Conservation (phyloP, 2,329 filamentous ascomycete genomes). For the Myriosclerotinia duriaeana region DNA sequence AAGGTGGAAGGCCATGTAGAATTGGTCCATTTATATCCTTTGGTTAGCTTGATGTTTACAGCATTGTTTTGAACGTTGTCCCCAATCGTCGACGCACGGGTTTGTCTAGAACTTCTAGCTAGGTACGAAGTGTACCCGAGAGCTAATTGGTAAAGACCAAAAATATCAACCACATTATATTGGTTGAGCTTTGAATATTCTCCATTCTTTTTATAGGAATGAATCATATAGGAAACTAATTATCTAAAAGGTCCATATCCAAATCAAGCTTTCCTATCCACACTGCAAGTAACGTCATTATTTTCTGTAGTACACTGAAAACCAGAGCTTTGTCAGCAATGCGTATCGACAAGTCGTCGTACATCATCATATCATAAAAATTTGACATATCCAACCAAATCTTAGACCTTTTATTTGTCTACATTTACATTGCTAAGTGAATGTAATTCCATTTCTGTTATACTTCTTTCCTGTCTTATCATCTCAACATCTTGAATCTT, state of each 20-base stretch:
- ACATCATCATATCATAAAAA: neutral
- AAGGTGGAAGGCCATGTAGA: neutral
- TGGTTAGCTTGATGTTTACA: too few relatives aligned
- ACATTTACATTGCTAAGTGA: neutral
- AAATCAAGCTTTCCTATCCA: conserved; percentile 12
- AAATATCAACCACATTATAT: neutral
- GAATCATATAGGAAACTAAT: neutral
- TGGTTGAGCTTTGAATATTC: neutral
- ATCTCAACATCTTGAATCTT: neutral
- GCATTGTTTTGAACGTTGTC: neutral
- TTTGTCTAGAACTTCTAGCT: neutral
- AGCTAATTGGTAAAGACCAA: neutral
- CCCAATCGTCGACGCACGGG: neutral
- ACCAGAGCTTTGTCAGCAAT: neutral
- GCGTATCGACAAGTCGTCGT: neutral
- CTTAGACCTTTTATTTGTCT: neutral
- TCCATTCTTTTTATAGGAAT: neutral
- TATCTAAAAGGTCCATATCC: neutral
- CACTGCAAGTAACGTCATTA: conserved; percentile 14
- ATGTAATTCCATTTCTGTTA: neutral
- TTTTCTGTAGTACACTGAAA: too few relatives aligned
- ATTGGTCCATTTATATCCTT: too few relatives aligned
- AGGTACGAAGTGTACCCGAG: neutral
- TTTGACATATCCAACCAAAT: neutral
- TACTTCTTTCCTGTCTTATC: neutral